Percentiles rank a stretch among this genome's conserved stretches.
Evolutionary conservation across 805 yeast genomes (phyloP).

Genomic region (Ogataea philodendri): DNA sequence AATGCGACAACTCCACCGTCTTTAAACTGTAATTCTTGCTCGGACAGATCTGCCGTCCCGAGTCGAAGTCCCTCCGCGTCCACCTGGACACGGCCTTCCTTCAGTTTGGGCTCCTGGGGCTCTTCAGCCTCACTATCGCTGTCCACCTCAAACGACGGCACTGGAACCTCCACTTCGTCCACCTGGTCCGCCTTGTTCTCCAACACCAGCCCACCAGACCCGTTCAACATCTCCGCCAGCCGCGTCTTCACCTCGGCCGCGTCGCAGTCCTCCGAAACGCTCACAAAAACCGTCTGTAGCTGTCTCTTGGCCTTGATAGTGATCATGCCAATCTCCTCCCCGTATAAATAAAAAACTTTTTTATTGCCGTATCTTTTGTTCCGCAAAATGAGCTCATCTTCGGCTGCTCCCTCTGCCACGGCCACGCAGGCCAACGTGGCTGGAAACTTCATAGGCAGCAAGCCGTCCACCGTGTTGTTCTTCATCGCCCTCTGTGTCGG

Average conservation of each 20-base stretch:
- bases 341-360: conserved; percentile 1
- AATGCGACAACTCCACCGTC: conserved; percentile 46
- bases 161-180: conserved; percentile 38
- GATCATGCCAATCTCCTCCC: no score
- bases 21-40: conserved; percentile 33
- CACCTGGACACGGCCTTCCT: conserved; percentile 19
- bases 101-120: conserved; percentile 17
- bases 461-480: conserved; percentile 63
- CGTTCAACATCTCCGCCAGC: conserved; percentile 40
- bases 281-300: conserved; percentile 35
- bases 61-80: conserved; percentile 32
- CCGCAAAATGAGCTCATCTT: conserved; percentile 5
- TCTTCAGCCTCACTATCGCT: conserved; percentile 25
- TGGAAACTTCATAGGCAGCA: conserved; percentile 36
- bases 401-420: conserved; percentile 5
- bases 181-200: conserved; percentile 30
- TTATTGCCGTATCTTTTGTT: conserved; percentile 2
- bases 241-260: conserved; percentile 28
- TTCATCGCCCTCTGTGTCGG: conserved; percentile 65
- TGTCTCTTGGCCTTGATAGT: conserved; percentile 36
- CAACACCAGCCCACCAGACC: conserved; percentile 47
- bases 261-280: conserved; percentile 25
- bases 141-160: conserved; percentile 35
- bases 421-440: conserved; percentile 5
- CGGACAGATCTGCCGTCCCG: conserved; percentile 34